Conservation (phyloP, 2,329 filamentous ascomycete genomes). For the Berkeleyomyces rouxiae region DNA sequence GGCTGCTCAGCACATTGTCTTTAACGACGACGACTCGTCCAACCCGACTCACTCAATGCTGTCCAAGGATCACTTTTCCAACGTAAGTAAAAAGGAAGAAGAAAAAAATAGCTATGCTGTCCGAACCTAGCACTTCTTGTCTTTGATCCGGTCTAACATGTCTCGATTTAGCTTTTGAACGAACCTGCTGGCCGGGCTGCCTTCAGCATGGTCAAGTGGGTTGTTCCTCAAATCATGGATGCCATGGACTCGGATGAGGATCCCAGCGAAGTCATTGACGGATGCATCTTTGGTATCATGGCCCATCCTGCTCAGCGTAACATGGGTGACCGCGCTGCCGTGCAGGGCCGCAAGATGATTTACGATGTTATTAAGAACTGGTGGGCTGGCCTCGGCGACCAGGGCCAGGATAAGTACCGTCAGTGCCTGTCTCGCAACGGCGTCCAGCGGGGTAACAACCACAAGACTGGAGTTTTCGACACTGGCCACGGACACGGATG, state of each 20-base stretch:
- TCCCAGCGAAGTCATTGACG: constrained; percentile 50
- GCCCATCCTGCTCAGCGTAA: constrained; percentile 72
- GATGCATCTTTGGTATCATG: constrained; percentile 68
- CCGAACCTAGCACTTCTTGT: neutral
- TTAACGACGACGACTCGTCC: constrained; percentile 56
- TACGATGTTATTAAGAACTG: constrained; percentile 67
- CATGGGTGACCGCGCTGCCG: constrained; percentile 50
- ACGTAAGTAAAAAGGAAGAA: constrained; percentile 30
- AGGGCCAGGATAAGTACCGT: constrained; percentile 50
- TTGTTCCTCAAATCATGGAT: constrained; percentile 74
- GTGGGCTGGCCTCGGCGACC: constrained; percentile 54
- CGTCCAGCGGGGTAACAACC: constrained; percentile 62
- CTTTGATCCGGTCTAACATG: constrained; percentile 8
- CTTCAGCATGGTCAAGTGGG: constrained; percentile 64
- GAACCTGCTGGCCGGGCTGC: constrained; percentile 75
- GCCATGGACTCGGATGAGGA: constrained; percentile 71
- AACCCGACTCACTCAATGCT: constrained; percentile 93
- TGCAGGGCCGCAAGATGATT: constrained; percentile 59
- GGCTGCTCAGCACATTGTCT: constrained; percentile 74
- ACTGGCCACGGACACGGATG: constrained; percentile 76
- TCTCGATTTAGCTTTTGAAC: constrained; percentile 46
- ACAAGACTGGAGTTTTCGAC: constrained; percentile 72
- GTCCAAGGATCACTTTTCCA: constrained; percentile 89
- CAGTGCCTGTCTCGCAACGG: constrained; percentile 62
- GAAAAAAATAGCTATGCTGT: neutral